phyloP scores from a whole-genome alignment of 202 grass and related monocot genomes.

The Digitaria exilis region DNA sequence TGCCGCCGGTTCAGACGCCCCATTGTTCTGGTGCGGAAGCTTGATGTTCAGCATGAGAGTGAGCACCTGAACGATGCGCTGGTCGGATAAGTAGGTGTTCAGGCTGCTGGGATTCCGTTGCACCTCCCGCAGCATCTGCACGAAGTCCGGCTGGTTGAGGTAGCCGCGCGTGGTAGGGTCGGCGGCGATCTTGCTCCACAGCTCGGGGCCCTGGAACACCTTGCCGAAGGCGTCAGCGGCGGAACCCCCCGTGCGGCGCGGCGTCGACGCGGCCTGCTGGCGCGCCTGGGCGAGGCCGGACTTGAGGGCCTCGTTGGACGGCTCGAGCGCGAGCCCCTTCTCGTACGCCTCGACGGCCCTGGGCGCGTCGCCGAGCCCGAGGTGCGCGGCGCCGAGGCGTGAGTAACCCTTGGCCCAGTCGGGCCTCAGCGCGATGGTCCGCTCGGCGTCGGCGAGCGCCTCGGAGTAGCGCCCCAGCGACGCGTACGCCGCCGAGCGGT shows the following conservation, averaged over 20 bases:
- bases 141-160: constrained; percentile 83
- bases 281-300: constrained; percentile 72
- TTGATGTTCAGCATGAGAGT: constrained; percentile 77
- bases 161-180: constrained; percentile 77
- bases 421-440: constrained; percentile 67
- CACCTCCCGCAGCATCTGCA: constrained; percentile 78
- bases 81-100: constrained; percentile 78
- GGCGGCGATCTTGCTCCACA: constrained; percentile 78
- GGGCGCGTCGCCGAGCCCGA: constrained; percentile 52
- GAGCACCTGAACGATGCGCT: constrained; percentile 84
- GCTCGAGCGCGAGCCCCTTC: constrained; percentile 78
- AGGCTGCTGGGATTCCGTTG: constrained; percentile 77
- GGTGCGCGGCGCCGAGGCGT: constrained; percentile 77
- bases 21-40: constrained; percentile 40
- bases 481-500: constrained; percentile 83
- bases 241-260: constrained; percentile 34
- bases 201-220: constrained; percentile 79
- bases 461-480: constrained; percentile 67
- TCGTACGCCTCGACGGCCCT: constrained; percentile 64
- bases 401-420: constrained; percentile 94
- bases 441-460: constrained; percentile 67
- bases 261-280: constrained; percentile 26
- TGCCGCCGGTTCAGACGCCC: constrained; percentile 30
- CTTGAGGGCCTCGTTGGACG: constrained; percentile 64
- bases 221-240: constrained; percentile 57